Conservation (phyloP, 208 protist genomes). For the Leishmania guyanensis region DNA sequence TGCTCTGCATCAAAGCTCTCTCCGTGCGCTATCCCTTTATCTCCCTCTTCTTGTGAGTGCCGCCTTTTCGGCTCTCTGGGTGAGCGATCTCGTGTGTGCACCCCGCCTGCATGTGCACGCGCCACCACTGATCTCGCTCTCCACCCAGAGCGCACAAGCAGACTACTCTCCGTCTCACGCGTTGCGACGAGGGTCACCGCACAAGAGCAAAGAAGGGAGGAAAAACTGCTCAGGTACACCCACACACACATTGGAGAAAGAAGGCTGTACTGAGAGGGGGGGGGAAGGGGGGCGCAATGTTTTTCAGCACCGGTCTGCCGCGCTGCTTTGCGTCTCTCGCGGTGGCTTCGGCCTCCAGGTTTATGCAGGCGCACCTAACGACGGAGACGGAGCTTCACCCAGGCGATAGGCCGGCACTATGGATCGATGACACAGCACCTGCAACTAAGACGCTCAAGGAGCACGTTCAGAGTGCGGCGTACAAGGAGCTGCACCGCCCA, state of each 20-base stretch:
- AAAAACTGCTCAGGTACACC: background rate
- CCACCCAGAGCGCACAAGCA: background rate
- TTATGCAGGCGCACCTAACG: slow-evolving; percentile 17
- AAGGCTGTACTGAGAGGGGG: background rate
- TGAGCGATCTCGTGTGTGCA: background rate
- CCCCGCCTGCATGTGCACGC: background rate
- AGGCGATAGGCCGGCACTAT: slow-evolving; percentile 32
- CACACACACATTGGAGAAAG: background rate
- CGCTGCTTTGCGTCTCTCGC: slow-evolving; percentile 42
- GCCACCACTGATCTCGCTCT: background rate
- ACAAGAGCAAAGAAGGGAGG: background rate
- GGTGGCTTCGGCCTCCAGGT: slow-evolving; percentile 33
- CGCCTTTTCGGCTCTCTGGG: background rate
- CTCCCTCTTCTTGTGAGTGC: background rate
- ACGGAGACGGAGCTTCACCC: background rate
- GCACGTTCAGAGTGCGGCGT: slow-evolving; percentile 70
- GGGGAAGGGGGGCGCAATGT: slow-evolving; percentile 19
- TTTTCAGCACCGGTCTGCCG: slow-evolving; percentile 29
- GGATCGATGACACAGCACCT: slow-evolving; percentile 77
- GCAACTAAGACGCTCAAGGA: slow-evolving; percentile 41
- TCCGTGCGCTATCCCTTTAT: background rate
- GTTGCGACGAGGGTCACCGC: background rate
- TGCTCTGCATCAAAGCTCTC: background rate
- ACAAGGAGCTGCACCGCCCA: slow-evolving; percentile 86
- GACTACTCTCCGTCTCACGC: background rate